Base-by-base conservation (phyloP, 2,329 filamentous ascomycete genomes). In the Ascochyta pisi region DNA sequence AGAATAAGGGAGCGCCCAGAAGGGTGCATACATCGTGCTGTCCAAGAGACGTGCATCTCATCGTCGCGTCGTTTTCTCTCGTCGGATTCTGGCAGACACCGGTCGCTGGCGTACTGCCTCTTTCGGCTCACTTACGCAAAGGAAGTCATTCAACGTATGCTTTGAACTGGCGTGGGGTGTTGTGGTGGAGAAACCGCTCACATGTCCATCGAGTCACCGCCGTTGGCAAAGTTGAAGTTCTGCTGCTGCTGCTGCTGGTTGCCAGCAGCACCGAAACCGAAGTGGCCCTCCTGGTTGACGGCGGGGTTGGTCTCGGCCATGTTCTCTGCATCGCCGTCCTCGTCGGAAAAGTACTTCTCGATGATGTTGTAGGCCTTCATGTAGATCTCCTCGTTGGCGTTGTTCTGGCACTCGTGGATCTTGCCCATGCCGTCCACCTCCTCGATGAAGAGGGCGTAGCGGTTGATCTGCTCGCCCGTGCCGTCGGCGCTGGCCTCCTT, bases 331-430 rank as follows among this genome's bases (percentile, higher is more conserved):
- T 84, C 85, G 74, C 96, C 95, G 52, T 98, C 95, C 67, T 99
- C 95, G 72, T 99, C 95, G 0, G 93, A 97, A 83, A 99, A 99
- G 86, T 99, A 99, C 83, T 97, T 97, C 85, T 99, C 95, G 67
- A 99, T 99, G 79, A 99, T 99, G 85, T 96, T 98, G 85, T 98
- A 99, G 0, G 95, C 95, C 87, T 99, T 99, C 94, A 99, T 98
- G 85, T 99, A 99, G 69, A 99, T 99, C 81, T 99, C 95, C 81
- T 99, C 95, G 81, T 99, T 99, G 82, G 94, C 94, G 73, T 99
- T 99, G 83, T 96, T 97, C 84, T 99, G 95, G 86, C 95, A 98
- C 70, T 98, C 94, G 81, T 99, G 95, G 68, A 99, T 98, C 89
- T 98, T 98, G 83, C 98, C 95, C 95, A 99, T 99, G 65, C 95